Percentiles rank a stretch among this genome's conserved stretches.
Conservation (phyloP, 352 stramenopile genomes). For the Phytophthora palmivora region DNA sequence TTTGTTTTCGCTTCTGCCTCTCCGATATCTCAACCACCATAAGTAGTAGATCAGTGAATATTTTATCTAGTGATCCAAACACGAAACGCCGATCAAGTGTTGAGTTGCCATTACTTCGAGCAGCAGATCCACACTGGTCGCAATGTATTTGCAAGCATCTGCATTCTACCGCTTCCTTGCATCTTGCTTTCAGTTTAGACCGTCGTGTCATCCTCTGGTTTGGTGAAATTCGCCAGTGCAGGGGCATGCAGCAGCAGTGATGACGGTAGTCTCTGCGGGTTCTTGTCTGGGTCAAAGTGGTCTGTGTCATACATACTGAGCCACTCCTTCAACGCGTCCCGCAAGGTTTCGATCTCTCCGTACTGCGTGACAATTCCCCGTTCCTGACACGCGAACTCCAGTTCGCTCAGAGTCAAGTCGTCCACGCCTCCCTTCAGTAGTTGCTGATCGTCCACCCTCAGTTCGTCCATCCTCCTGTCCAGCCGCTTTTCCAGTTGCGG, state of each 20-base stretch:
- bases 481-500: slow-evolving; percentile 54
- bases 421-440: slow-evolving; percentile 75
- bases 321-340: slow-evolving; percentile 65
- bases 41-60: slow-evolving; percentile 30
- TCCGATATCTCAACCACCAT: slow-evolving; percentile 54
- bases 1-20: slow-evolving; percentile 42
- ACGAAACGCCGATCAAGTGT: slow-evolving; percentile 8
- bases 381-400: slow-evolving; percentile 88
- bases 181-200: slow-evolving; percentile 9
- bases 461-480: slow-evolving; percentile 59
- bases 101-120: slow-evolving; percentile 13
- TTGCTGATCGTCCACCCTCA: slow-evolving; percentile 79
- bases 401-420: slow-evolving; percentile 73
- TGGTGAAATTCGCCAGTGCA: slow-evolving; percentile 56
- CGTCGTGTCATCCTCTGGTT: slow-evolving; percentile 20
- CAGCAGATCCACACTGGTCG: neutral
- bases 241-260: slow-evolving; percentile 83
- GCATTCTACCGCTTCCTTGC: too few species aligned
- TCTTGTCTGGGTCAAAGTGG: slow-evolving; percentile 38
- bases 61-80: neutral
- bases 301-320: slow-evolving; percentile 80
- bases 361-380: slow-evolving; percentile 77
- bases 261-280: slow-evolving; percentile 43
- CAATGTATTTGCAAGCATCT: neutral
- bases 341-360: slow-evolving; percentile 66